phyloP scores from a whole-genome alignment of 148 eudicot species.

The Rhododendron ovatum region DNA sequence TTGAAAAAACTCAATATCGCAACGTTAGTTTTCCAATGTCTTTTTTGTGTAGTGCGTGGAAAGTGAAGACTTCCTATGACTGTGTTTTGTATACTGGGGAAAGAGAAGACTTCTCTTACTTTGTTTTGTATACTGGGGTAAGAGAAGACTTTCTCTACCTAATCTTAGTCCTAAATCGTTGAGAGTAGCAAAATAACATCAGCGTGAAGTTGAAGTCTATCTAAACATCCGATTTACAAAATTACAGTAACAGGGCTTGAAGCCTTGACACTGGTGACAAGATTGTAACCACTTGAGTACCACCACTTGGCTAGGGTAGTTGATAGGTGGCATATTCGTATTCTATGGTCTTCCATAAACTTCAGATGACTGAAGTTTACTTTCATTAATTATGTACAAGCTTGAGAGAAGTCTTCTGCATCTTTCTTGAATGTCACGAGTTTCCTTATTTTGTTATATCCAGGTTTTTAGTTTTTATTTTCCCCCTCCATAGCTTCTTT shows the following conservation, averaged over 20 bases:
- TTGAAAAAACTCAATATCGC: not conserved
- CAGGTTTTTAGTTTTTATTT: not conserved
- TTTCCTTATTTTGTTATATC: not conserved
- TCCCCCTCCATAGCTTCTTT: not conserved
- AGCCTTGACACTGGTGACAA: not conserved
- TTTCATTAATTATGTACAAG: not conserved
- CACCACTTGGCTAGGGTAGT: not conserved
- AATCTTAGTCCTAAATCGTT: not conserved
- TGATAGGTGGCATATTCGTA: not conserved
- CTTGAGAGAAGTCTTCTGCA: not conserved
- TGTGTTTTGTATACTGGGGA: not conserved
- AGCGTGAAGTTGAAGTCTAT: not conserved
- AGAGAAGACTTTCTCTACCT: not conserved
- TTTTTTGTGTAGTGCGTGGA: not conserved
- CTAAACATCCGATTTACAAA: not conserved
- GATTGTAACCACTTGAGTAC: not conserved
- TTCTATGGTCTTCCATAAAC: not conserved
- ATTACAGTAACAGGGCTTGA: not conserved
- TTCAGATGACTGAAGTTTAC: not conserved
- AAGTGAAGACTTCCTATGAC: not conserved
- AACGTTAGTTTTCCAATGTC: not conserved
- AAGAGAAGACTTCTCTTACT: not conserved
- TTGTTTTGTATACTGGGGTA: not conserved
- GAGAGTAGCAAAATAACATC: not conserved
- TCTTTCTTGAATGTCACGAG: not conserved